Base-by-base conservation (phyloP, 208 protist species). In the Acanthamoeba healyi region DNA sequence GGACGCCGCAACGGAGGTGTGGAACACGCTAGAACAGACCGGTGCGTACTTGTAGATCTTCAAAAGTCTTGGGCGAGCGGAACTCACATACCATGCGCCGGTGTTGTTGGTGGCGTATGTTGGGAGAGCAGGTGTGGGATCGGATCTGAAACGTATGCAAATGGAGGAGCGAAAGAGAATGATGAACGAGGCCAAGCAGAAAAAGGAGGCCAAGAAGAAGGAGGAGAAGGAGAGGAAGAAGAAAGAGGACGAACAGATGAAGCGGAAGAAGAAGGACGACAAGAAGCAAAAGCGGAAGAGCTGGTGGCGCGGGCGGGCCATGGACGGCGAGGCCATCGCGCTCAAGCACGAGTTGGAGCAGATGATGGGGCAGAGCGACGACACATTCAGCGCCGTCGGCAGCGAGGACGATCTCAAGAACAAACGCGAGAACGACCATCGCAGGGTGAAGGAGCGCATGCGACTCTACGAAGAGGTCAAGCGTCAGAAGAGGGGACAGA, bases 171-270 rank as follows among this genome's bases (percentile, higher is more conserved):
- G 70, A 44, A 81, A 81, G 70, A 32, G 70, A 34, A 81, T 81
- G 70, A 81, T 81, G 70, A 40, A 81, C 38, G 70, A 81, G 9
- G 70, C 70, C 19, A 81, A 81, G 70, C 40, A 38, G 26, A 81
- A 81, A 38, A 81, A 81, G 24, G 70, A 81, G n/a, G 70, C 70
- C 38, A 81, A 81, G 70, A 81, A 81, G 19, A 81, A 81, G 70
- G 70, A 81, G 38, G 70, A 81, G 70, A 81, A 81, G 24, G 70
- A 81, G 70, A 32, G 70, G 9, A 81, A 81, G 40, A 81, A 81
- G 38, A 81, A 81, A 22, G 70, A 81, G 22, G 70, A 81, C 70
- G 70, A 81, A 81, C 36, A 81, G 24, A 1, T 38, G 32, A 81
- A 81, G 61, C 29, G 36, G 70, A 49, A 46, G 38, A 81, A 81